Evolutionary conservation across 768 basidiomycete species (phyloP).

Genomic region (Guyanaporus albipodus): DNA sequence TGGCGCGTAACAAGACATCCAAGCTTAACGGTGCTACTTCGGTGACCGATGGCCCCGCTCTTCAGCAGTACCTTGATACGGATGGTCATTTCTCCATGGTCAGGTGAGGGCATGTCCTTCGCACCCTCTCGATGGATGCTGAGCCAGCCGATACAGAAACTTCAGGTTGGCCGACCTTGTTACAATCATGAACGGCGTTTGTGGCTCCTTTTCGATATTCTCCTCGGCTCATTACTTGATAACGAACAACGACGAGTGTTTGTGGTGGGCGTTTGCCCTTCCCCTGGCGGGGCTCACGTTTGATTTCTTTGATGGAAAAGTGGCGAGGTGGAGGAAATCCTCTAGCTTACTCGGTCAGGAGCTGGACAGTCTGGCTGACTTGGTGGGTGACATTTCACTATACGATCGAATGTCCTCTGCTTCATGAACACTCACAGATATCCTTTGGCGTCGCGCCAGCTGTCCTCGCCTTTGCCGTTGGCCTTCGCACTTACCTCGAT

Average conservation of each 20-base stretch:
- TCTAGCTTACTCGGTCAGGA: conserved; percentile 96
- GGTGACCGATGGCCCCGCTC: conserved; percentile 31
- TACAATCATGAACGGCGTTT: conserved; percentile 98
- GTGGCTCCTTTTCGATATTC: conserved; percentile 94
- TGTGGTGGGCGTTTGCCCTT: conserved; percentile 83
- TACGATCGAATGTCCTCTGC: conserved; percentile 1
- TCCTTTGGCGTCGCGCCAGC: conserved; percentile 98
- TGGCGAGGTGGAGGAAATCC: conserved; percentile 95
- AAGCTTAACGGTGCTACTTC: conserved; percentile 17
- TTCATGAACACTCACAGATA: conserved; percentile 50
- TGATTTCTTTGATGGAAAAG: conserved; percentile 96
- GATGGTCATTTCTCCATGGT: conserved; percentile 98
- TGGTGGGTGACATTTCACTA: conserved; percentile 44
- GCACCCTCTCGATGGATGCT: conserved; percentile 15
- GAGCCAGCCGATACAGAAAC: conserved; percentile 53
- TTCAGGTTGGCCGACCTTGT: conserved; percentile 97
- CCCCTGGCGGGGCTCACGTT: conserved; percentile 95
- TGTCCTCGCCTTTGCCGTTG: conserved; percentile 86
- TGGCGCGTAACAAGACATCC: conserved; percentile 30
- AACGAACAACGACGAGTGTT: conserved; percentile 70
- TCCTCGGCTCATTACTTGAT: conserved; percentile 86
- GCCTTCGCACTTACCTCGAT: conserved; percentile 89
- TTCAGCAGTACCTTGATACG: conserved; percentile 83
- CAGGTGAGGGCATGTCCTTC: conserved; percentile 50
- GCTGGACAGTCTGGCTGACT: conserved; percentile 92